phyloP scores from a whole-genome alignment of 2,329 filamentous ascomycete species.

The Arthrobotrys pseudoclavata region DNA sequence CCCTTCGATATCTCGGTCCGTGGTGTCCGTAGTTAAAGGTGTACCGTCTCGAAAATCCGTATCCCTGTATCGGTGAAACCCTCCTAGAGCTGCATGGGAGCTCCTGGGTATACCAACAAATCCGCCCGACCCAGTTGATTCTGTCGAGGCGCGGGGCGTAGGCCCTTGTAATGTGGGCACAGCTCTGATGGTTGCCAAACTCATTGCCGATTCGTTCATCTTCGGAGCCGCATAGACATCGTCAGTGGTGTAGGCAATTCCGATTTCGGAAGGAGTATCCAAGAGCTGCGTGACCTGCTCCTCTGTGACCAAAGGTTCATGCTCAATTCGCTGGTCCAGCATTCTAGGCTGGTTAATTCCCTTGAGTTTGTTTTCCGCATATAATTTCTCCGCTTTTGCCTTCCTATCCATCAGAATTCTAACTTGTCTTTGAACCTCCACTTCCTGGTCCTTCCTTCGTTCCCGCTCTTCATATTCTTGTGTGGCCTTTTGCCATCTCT shows the following conservation, averaged over 20 bases:
- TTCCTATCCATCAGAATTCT: constrained; percentile 48
- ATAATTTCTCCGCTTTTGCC: constrained; percentile 47
- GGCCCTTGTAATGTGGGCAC: constrained; percentile 22
- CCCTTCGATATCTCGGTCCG: constrained; percentile 42
- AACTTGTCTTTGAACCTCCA: constrained; percentile 44
- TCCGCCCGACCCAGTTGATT: constrained; percentile 29
- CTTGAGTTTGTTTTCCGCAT: constrained; percentile 55
- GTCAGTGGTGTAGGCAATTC: constrained; percentile 51
- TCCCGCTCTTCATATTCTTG: constrained; percentile 57
- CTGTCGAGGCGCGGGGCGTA: constrained; percentile 41
- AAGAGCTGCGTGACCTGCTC: constrained; percentile 22
- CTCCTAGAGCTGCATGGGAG: constrained; percentile 2
- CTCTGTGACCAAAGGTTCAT: constrained; percentile 48
- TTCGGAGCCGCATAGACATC: constrained; percentile 44
- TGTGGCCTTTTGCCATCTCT: constrained; percentile 52
- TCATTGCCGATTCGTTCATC: constrained; percentile 49
- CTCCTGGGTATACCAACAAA: background rate
- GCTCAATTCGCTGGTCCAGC: constrained; percentile 31
- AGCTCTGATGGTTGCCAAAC: constrained; percentile 41
- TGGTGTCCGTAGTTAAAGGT: constrained; percentile 46
- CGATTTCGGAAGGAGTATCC: constrained; percentile 29
- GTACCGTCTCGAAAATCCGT: constrained; percentile 37
- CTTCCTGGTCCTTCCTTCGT: constrained; percentile 44
- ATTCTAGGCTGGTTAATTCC: constrained; percentile 50
- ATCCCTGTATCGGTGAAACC: constrained; percentile 37